Percentiles rank a stretch among this genome's conserved stretches.
phyloP scores from a whole-genome alignment of 768 basidiomycete species.

The Pholiota microspora region DNA sequence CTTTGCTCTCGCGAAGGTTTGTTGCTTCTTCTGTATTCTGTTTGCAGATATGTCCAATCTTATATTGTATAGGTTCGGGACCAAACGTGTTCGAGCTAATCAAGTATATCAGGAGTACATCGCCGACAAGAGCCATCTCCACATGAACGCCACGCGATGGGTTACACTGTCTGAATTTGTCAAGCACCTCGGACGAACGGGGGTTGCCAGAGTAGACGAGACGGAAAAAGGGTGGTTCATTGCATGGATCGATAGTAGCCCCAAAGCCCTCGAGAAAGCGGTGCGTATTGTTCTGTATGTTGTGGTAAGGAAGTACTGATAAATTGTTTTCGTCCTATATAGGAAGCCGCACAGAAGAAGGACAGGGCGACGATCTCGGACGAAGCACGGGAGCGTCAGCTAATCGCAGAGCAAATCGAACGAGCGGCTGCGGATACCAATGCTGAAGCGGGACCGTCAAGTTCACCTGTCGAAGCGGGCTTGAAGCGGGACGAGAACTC shows the following conservation, averaged over 20 bases:
- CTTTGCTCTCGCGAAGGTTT: slow-evolving; percentile 79
- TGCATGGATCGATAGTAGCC: slow-evolving; percentile 95
- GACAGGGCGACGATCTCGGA: slow-evolving; percentile 90
- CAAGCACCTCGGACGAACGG: slow-evolving; percentile 83
- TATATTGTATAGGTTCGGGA: slow-evolving; percentile 63
- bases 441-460: slow-evolving; percentile 33
- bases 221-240: slow-evolving; percentile 99
- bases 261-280: slow-evolving; percentile 89
- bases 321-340: slow-evolving; percentile 9
- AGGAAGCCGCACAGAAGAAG: slow-evolving; percentile 88
- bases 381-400: slow-evolving; percentile 87
- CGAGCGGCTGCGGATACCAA: slow-evolving; percentile 60
- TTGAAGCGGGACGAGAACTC: slow-evolving; percentile 70
- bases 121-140: slow-evolving; percentile 87
- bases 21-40: slow-evolving; percentile 18
- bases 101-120: slow-evolving; percentile 98
- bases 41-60: slow-evolving; percentile 5
- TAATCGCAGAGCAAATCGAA: slow-evolving; percentile 93
- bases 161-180: slow-evolving; percentile 95
- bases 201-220: slow-evolving; percentile 92
- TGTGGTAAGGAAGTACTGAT: no score
- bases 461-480: slow-evolving; percentile 50
- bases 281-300: slow-evolving; percentile 36
- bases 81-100: slow-evolving; percentile 93
- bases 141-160: slow-evolving; percentile 99